Evolutionary conservation across 2,329 filamentous ascomycete species (phyloP).

Genomic region (Plenodomus biglobosus): DNA sequence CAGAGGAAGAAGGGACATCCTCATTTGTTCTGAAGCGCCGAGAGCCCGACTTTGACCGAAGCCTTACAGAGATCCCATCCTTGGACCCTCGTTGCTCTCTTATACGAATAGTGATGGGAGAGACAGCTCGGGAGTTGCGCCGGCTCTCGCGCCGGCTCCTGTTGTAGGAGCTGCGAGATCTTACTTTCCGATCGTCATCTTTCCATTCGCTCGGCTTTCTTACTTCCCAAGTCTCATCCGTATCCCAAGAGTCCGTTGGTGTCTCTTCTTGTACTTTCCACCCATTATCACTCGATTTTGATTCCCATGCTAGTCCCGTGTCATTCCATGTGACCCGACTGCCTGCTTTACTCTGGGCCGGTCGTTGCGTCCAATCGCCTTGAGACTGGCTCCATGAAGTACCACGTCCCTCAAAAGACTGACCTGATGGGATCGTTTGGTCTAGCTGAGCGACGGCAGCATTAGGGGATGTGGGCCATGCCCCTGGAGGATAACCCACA

Average conservation of each 20-base stretch:
- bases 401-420: neutral
- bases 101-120: neutral
- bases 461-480: conserved; percentile 27
- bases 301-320: conserved; percentile 8
- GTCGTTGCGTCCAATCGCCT: conserved; percentile 3
- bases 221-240: conserved; percentile 17
- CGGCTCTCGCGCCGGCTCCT: neutral
- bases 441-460: neutral
- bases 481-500: conserved; percentile 24
- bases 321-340: conserved; percentile 16
- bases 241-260: conserved; percentile 21
- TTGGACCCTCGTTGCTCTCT: neutral
- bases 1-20: conserved; percentile 4
- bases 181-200: neutral
- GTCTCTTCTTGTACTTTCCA: conserved; percentile 18
- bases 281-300: conserved; percentile 4
- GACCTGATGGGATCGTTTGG: neutral
- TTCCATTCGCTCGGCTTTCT: conserved; percentile 2
- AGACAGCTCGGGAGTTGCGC: neutral
- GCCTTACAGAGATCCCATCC: neutral
- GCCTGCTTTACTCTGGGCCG: conserved; percentile 3
- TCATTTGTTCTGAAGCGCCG: neutral
- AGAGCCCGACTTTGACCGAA: conserved; percentile 6
- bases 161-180: neutral
- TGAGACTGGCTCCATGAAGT: conserved; percentile 8